phyloP scores from a whole-genome alignment of 192 early-diverging fungal genomes.

The Backusella tarrabulga region DNA sequence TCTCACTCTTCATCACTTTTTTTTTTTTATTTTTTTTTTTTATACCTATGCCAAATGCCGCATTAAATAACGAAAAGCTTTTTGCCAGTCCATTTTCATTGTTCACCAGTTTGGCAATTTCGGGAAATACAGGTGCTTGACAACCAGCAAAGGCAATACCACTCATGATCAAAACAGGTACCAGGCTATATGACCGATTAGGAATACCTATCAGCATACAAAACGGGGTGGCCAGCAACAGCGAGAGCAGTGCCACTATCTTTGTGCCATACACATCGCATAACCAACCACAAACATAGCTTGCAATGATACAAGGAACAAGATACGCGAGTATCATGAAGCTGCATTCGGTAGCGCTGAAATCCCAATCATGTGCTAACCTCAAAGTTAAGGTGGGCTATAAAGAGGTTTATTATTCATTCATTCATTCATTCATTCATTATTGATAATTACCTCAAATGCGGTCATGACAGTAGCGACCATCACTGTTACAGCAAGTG shows the following conservation, averaged over 20 bases:
- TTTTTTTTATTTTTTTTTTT: neutral
- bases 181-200: constrained; percentile 25
- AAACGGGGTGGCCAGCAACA: constrained; percentile 16
- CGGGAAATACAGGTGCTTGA: constrained; percentile 41
- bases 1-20: neutral
- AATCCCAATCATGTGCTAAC: constrained; percentile 32
- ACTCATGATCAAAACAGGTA: constrained; percentile 33
- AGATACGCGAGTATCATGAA: constrained; percentile 38
- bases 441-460: constrained; percentile 23
- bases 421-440: too few relatives aligned
- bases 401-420: neutral
- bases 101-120: constrained; percentile 40
- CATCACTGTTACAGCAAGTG: constrained; percentile 16
- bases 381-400: constrained; percentile 42
- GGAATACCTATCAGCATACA: constrained; percentile 17
- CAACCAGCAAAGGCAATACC: constrained; percentile 39
- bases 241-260: constrained; percentile 27
- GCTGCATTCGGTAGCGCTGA: constrained; percentile 39
- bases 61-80: constrained; percentile 45
- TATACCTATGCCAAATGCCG: constrained; percentile 37
- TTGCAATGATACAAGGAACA: constrained; percentile 34
- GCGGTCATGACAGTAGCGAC: constrained; percentile 22
- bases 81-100: constrained; percentile 40
- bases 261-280: constrained; percentile 45
- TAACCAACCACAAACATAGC: constrained; percentile 43